phyloP scores from a whole-genome alignment of 768 basidiomycete species.

The Amanita pseudoporphyria region DNA sequence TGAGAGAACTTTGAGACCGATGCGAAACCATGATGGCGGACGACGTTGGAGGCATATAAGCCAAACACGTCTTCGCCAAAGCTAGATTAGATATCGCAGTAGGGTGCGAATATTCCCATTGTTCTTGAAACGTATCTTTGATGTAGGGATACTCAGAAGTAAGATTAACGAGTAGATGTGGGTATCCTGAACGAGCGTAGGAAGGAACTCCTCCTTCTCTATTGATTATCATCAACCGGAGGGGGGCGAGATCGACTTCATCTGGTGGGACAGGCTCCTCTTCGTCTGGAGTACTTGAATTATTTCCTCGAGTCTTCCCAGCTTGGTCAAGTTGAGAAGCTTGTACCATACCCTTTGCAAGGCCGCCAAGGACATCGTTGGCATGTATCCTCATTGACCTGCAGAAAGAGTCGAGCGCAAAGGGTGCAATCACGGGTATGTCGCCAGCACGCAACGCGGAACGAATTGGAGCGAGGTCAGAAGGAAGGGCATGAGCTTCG shows the following conservation, averaged over 20 bases:
- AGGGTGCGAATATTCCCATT: constrained; percentile 74
- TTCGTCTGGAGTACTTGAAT: constrained; percentile 17
- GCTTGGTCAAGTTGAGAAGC: constrained; percentile 25
- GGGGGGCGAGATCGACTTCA: constrained; percentile 77
- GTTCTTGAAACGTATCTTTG: constrained; percentile 66
- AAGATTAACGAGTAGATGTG: constrained; percentile 94
- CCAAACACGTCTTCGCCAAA: constrained; percentile 78
- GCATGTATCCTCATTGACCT: constrained; percentile 78
- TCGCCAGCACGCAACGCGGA: constrained; percentile 89
- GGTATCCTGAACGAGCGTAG: constrained; percentile 89
- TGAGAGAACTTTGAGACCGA: constrained; percentile 89
- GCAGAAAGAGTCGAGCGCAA: constrained; percentile 87
- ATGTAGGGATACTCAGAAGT: constrained; percentile 82
- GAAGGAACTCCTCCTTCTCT: constrained; percentile 95
- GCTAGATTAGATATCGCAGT: constrained; percentile 80
- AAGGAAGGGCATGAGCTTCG: constrained; percentile 71
- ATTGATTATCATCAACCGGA: constrained; percentile 97
- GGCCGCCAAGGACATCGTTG: constrained; percentile 81
- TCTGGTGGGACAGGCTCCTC: constrained; percentile 29
- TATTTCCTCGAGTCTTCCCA: constrained; percentile 13
- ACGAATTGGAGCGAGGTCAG: constrained; percentile 76
- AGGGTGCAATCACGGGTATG: constrained; percentile 91
- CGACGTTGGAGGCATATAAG: constrained; percentile 87
- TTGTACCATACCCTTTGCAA: constrained; percentile 80
- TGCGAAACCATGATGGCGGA: constrained; percentile 98